These are phyloP conservation scores for Barbarea vulgaris DNA, from an alignment of 345 rosid species.

Conservation along the genomic window DNA sequence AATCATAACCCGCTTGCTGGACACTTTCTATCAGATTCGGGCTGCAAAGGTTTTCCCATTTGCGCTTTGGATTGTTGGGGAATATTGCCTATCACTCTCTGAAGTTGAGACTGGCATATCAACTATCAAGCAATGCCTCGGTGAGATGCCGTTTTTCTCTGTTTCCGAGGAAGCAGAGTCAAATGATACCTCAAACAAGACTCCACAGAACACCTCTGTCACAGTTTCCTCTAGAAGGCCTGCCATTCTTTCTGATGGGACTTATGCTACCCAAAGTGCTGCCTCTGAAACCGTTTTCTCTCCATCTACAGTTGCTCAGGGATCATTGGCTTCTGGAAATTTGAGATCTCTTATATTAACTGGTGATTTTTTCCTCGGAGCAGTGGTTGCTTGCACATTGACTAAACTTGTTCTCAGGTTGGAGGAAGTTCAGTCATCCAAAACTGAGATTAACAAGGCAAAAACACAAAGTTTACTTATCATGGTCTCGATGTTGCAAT, in stretches of 20 bases:
- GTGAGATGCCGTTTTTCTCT: conserved; percentile 75
- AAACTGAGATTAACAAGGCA: conserved; percentile 69
- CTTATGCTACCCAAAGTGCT: conserved; percentile 88
- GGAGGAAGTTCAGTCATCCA: conserved; percentile 86
- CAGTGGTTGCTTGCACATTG: conserved; percentile 89
- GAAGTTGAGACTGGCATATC: conserved; percentile 76
- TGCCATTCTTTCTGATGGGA: conserved; percentile 85
- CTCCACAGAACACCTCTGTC: conserved; percentile 50
- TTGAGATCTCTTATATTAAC: conserved; percentile 79
- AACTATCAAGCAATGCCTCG: conserved; percentile 84
- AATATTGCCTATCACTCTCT: conserved; percentile 76
- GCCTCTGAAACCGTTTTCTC: conserved; percentile 81
- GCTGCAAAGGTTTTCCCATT: conserved; percentile 81
- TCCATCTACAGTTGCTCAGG: conserved; percentile 72
- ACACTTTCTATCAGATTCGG: conserved; percentile 80
- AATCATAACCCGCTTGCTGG: conserved; percentile 74
- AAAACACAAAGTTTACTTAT: conserved; percentile 64
- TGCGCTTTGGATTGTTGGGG: conserved; percentile 91
- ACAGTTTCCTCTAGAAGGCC: conserved; percentile 77
- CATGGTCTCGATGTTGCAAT: conserved; percentile 80
- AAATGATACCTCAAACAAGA: conserved; percentile 56
- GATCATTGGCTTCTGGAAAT: conserved; percentile 66
- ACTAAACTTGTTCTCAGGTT: conserved; percentile 84
- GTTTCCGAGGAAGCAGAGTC: conserved; percentile 69
- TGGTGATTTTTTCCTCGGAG: conserved; percentile 96